Conservation (phyloP, 176 grass and related monocot genomes). For the Otatea glauca region DNA sequence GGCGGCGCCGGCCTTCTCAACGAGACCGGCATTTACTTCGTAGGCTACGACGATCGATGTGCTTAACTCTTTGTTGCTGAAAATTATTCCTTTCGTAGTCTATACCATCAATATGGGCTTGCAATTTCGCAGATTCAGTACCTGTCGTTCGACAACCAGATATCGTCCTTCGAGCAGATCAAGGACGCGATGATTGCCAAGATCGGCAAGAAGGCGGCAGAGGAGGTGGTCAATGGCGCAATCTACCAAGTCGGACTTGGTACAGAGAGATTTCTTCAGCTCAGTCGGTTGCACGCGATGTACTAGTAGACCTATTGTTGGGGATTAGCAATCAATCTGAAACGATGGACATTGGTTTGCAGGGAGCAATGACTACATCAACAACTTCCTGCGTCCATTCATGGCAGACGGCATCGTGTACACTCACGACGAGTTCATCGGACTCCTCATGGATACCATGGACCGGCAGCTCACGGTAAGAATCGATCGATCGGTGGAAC, state of each 20-base stretch:
- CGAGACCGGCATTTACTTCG: slow-evolving; percentile 97
- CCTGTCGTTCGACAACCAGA: slow-evolving; percentile 91
- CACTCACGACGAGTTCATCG: slow-evolving; percentile 80
- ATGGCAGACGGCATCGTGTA: slow-evolving; percentile 87
- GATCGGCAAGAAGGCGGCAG: slow-evolving; percentile 67
- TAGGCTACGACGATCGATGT: slow-evolving; percentile 34
- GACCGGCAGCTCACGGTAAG: slow-evolving; percentile 70
- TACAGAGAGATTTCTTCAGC: slow-evolving; percentile 37
- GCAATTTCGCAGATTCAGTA: slow-evolving; percentile 69
- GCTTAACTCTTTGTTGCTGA: background rate
- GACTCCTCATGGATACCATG: slow-evolving; percentile 69
- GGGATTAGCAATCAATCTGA: background rate
- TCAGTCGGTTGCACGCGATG: background rate
- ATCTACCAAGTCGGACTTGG: slow-evolving; percentile 80
- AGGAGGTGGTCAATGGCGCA: slow-evolving; percentile 70
- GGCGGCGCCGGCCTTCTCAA: slow-evolving; percentile 90
- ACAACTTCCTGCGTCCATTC: slow-evolving; percentile 95
- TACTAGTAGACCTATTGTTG: background rate
- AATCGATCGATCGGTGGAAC: background rate
- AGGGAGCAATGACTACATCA: slow-evolving; percentile 99
- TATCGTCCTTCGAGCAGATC: slow-evolving; percentile 65
- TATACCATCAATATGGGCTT: background rate
- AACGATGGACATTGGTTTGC: background rate
- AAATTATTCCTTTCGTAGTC: background rate
- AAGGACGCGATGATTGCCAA: slow-evolving; percentile 66